Base-by-base conservation (phyloP, 306 rosid species). In the Elaeagnus macrophylla region DNA sequence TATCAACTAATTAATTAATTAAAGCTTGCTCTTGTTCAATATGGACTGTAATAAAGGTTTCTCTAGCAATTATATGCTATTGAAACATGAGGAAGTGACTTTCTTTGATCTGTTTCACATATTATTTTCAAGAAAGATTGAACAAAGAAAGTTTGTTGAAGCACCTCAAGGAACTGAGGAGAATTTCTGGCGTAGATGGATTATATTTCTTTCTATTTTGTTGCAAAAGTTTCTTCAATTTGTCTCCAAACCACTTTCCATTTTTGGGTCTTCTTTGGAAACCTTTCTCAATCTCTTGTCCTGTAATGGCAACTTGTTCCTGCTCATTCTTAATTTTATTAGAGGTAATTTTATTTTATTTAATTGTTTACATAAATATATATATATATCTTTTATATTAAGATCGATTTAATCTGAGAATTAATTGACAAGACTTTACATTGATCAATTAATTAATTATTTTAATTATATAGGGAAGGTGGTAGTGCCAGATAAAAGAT, bases 1-100 rank as follows among this genome's bases (percentile, higher is more conserved):
- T 42, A 7, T 42, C 13, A 7, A 42, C 1, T 42, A 13, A 42
- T 10, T 42, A 9, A 9, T 42, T 9, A 12, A 42, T 37, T 39
- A 42, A 1, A 9, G 13, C 13, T 42, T 5, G 10, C 10, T 9
- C 2, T 3, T 42, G 46, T 44, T n/a, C 12, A 12, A 12, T 44
- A 64, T 62, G 68, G 60, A 36, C n/a, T 79, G 84, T 47, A 39
- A 73, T 64, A 77, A 73, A 45, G 43, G 67, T 6, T 83, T 83
- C 35, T 73, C 83, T 9, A 37, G 71, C 62, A 68, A 58, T 15
- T 75, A 79, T 2, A 67, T 87, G 94, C 15, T 87, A 13, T 37
- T 87, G 77, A 78, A 68, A 9, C 89, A 76, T 0, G 68, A 79
- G 51, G 83, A 81, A 3, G 83, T 86, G 65, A 63, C 62, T 14